Conservation (phyloP, 768 basidiomycete genomes). For the Termitomyces sp. region DNA sequence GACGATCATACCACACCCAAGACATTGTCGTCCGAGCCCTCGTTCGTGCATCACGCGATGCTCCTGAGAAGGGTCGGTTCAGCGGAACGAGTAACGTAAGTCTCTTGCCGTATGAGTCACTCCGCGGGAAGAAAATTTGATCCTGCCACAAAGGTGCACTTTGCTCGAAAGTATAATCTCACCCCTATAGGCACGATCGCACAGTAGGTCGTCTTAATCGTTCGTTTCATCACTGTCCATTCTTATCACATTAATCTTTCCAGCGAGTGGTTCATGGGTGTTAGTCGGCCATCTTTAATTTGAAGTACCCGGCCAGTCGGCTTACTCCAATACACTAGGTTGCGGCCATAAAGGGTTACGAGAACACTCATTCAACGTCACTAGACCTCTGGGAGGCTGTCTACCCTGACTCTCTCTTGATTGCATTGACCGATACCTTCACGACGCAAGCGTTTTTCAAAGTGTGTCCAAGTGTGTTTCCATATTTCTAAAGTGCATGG, state of each 20-base stretch:
- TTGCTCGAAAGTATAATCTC: conserved; percentile 73
- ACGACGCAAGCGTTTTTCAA: conserved; percentile 83
- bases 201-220: conserved; percentile 47
- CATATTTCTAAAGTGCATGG: not conserved
- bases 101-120: not conserved
- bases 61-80: conserved; percentile 48
- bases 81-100: conserved; percentile 87
- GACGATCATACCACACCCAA: conserved; percentile 70
- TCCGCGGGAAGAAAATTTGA: conserved; percentile 5
- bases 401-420: conserved; percentile 51
- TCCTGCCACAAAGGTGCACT: conserved; percentile 54
- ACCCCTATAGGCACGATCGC: conserved; percentile 78
- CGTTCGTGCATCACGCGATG: conserved; percentile 54
- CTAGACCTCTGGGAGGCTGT: conserved; percentile 85
- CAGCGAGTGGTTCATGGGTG: conserved; percentile 92
- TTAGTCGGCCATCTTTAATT: conserved; percentile 27
- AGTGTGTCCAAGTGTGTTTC: conserved; percentile 28
- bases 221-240: not conserved
- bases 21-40: conserved; percentile 72
- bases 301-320: not conserved
- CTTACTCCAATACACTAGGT: conserved; percentile 39
- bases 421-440: conserved; percentile 95
- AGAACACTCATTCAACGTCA: conserved; percentile 64
- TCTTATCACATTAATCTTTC: not conserved
- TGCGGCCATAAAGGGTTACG: conserved; percentile 82